Conservation (phyloP, 257 asterid genomes). For the Lycium barbarum region DNA sequence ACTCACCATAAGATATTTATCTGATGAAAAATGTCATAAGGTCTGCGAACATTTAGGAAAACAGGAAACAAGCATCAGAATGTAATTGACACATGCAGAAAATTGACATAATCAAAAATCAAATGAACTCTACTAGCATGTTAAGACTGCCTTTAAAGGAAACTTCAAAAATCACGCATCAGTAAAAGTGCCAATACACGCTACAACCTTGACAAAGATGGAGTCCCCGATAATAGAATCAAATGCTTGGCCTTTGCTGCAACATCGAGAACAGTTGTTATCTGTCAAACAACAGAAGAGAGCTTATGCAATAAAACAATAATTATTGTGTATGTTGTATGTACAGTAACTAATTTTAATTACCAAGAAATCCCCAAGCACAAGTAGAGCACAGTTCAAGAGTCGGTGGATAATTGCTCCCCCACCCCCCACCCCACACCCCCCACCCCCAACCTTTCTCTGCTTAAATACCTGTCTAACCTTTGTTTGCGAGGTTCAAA, state of each 20-base stretch:
- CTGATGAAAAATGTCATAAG: conserved; percentile 97
- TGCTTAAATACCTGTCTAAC: background rate
- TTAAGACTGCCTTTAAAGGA: conserved; percentile 21
- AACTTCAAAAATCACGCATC: conserved; percentile 10
- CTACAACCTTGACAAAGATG: conserved; percentile 94
- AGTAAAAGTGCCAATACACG: conserved; percentile 26
- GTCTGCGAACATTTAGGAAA: conserved; percentile 91
- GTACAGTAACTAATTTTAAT: background rate
- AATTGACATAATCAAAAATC: conserved; percentile 24
- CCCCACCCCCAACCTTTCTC: conserved; percentile 3
- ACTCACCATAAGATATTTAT: conserved; percentile 90
- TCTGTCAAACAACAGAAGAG: conserved; percentile 51
- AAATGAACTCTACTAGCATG: background rate
- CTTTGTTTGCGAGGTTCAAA: background rate
- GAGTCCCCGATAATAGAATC: conserved; percentile 95
- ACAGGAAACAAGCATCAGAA: conserved; percentile 42
- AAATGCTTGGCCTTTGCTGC: conserved; percentile 81
- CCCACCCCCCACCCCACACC: no score
- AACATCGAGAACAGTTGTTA: conserved; percentile 69
- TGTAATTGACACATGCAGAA: conserved; percentile 31
- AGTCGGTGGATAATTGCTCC: background rate
- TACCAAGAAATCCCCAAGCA: background rate
- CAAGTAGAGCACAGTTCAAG: background rate
- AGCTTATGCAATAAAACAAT: conserved; percentile 8
- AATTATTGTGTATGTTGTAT: background rate